These are phyloP conservation scores for Globisporangium iwayamae DNA, from an alignment of 352 stramenopile species.

Conservation along the genomic window DNA sequence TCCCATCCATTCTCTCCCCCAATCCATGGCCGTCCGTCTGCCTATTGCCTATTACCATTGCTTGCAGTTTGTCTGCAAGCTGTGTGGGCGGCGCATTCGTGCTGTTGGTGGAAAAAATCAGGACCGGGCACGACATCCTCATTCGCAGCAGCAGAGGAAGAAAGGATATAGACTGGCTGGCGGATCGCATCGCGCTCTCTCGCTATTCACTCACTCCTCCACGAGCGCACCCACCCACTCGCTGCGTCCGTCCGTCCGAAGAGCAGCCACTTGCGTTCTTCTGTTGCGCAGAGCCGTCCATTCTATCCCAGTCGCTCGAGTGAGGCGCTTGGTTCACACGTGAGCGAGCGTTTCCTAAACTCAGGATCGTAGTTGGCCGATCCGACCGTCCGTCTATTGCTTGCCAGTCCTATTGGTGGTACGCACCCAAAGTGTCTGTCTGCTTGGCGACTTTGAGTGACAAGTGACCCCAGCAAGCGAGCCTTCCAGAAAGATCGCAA, in stretches of 20 bases:
- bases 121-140: neutral
- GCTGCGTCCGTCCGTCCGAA: constrained; percentile 4
- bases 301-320: neutral
- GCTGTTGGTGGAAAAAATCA: constrained; percentile 9
- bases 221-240: neutral
- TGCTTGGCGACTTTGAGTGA: neutral
- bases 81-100: neutral
- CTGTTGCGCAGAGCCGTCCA: neutral
- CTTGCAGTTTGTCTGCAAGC: no score
- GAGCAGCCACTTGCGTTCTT: neutral
- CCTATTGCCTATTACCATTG: neutral
- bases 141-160: neutral
- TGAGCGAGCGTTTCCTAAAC: neutral
- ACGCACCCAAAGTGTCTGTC: neutral
- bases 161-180: constrained; percentile 3
- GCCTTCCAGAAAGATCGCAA: constrained; percentile 1
- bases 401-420: neutral
- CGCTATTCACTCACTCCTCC: neutral
- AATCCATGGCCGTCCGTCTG: neutral
- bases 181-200: neutral
- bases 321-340: no score
- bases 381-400: neutral
- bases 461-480: neutral
- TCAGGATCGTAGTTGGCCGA: neutral
- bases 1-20: neutral